These are phyloP conservation scores for Cryptosporidium andersoni DNA, from an alignment of 169 alveolate species.

Conservation along the genomic window DNA sequence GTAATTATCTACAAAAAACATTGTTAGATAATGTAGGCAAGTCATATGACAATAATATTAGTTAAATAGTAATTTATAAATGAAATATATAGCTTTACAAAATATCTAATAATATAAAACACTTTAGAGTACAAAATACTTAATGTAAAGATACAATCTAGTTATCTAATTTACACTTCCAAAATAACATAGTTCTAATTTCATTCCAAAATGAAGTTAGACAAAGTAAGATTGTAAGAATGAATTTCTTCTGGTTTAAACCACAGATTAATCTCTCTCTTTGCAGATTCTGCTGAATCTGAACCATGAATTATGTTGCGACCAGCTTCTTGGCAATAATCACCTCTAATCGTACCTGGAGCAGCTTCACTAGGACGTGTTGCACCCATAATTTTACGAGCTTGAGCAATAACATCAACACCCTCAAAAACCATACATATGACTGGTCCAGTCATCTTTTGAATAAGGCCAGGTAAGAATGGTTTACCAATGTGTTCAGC, in stretches of 20 bases:
- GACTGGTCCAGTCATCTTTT: constrained; percentile 95
- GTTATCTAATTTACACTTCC: background rate
- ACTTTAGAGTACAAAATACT: background rate
- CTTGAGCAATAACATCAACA: constrained; percentile 90
- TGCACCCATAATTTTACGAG: constrained; percentile 94
- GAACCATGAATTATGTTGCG: constrained; percentile 95
- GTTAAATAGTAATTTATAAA: background rate
- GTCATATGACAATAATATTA: constrained; percentile 28
- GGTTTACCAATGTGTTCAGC: constrained; percentile 92
- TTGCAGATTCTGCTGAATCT: constrained; percentile 93
- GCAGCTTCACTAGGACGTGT: constrained; percentile 91
- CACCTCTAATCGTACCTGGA: constrained; percentile 96
- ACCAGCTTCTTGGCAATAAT: constrained; percentile 91
- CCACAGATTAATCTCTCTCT: constrained; percentile 94
- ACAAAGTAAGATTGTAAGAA: constrained; percentile 75
- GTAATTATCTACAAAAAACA: background rate
- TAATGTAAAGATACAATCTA: background rate
- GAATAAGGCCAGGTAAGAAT: constrained; percentile 90
- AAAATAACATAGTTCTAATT: background rate
- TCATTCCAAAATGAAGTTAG: constrained; percentile 59
- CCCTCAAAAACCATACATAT: constrained; percentile 98
- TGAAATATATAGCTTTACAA: background rate
- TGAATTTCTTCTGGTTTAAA: constrained; percentile 91
- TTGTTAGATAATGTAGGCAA: constrained; percentile 5
- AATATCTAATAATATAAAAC: background rate